Evolutionary conservation across 352 stramenopile genomes (phyloP), one percentile per base, ranked within the genome.

Genomic region (Bremia lactucae): DNA sequence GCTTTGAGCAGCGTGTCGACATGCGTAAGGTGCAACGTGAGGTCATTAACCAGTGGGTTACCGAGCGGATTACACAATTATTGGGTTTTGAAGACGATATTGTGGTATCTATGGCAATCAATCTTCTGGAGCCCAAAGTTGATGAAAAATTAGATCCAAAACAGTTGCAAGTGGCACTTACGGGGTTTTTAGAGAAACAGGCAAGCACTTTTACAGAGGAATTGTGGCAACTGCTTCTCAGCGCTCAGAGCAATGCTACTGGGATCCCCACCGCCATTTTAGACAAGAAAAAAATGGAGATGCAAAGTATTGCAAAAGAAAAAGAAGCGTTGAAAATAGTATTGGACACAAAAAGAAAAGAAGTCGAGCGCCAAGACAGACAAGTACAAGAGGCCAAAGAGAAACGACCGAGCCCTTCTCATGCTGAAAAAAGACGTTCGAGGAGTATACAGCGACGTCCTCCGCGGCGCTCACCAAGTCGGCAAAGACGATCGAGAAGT

Each of bases 31-130:
- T 96, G 41, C 91, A 96, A 62, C 71, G 80, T 37, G 78, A 94
- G 41, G 85, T 96, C 36, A 84, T 96, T 43, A 59, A 72, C 47
- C 72, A 93, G 59, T 96, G 87, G 87, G 69, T 96, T 31, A 64
- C 71, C 0, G 74, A 95, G 56, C 69, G 78, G 21, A 69, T 96
- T 29, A 95, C 84, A 34, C 49, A 88, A 46, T 52, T 96, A 19
- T 48, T 96, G 41, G 82, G 83, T 42, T 95, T 95, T 35, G 85
- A 96, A 44, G 87, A 96, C 57, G 87, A 96, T 45, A 95, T 96
- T 41, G 78, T 96, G 10, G 68, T 92, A 25, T 72, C 80, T 20
- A 72, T 90, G 52, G 67, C 80, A 23, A 77, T 84, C 37, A 94
- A 94, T 53, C 51, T 93, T 22, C 61, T 93, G n/a, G 76, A 92